Evolutionary conservation across 768 basidiomycete genomes (phyloP).

Genomic region (Mrakia gelida): DNA sequence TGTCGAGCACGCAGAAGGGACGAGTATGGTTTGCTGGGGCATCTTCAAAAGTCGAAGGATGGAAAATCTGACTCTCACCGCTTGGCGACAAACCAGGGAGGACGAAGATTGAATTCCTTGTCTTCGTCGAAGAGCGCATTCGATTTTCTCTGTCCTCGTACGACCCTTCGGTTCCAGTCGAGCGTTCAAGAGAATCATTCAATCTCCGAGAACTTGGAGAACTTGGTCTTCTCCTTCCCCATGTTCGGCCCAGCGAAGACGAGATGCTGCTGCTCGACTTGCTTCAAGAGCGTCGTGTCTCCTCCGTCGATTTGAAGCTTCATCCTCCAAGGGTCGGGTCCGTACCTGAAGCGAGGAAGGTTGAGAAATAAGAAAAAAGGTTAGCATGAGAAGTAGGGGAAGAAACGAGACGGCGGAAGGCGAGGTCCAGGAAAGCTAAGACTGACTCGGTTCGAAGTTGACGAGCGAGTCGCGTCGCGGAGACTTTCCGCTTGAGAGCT

Average conservation of each 20-base stretch:
- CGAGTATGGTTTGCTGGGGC: too few relatives aligned
- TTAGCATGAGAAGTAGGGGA: too few relatives aligned
- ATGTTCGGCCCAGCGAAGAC: slow-evolving; percentile 11
- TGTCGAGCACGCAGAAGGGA: too few relatives aligned
- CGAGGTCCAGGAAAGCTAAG: neutral
- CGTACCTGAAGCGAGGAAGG: neutral
- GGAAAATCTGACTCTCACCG: too few relatives aligned
- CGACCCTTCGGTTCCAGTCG: too few relatives aligned
- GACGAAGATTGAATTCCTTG: too few relatives aligned
- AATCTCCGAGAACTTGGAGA: slow-evolving; percentile 3
- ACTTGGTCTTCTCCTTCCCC: slow-evolving; percentile 9
- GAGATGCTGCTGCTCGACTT: slow-evolving; percentile 5
- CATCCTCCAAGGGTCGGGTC: slow-evolving; percentile 17
- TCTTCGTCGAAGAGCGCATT: too few relatives aligned
- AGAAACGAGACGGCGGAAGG: neutral
- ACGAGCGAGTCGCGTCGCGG: neutral
- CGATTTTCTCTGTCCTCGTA: too few relatives aligned
- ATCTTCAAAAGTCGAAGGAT: too few relatives aligned
- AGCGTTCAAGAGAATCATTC: neutral
- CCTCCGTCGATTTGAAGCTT: slow-evolving; percentile 9
- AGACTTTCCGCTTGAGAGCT: neutral
- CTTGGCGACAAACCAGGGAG: too few relatives aligned
- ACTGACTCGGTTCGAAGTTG: slow-evolving; percentile 4
- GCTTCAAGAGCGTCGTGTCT: neutral
- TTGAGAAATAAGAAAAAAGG: too few relatives aligned